Percentiles rank a stretch among this genome's conserved stretches.
phyloP scores from a whole-genome alignment of 2,329 filamentous ascomycete species.

The Neofusicoccum kwambonambiense region DNA sequence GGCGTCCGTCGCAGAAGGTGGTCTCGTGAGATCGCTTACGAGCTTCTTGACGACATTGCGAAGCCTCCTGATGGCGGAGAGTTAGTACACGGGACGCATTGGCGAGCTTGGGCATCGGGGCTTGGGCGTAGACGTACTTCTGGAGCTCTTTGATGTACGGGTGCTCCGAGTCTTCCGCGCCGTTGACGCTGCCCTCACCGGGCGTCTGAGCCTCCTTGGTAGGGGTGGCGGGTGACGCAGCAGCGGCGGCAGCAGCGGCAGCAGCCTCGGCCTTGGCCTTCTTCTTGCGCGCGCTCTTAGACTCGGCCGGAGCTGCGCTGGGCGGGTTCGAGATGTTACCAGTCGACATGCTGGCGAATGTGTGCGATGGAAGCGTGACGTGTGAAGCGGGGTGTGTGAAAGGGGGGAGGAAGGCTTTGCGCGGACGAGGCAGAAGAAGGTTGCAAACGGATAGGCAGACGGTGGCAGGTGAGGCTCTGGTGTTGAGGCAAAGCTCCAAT shows the following conservation, averaged over 20 bases:
- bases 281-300: slow-evolving; percentile 55
- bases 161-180: slow-evolving; percentile 66
- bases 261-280: slow-evolving; percentile 46
- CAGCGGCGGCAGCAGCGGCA: slow-evolving; percentile 30
- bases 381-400: not conserved
- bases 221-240: slow-evolving; percentile 30
- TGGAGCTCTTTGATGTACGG: slow-evolving; percentile 83
- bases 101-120: not conserved
- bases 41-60: slow-evolving; percentile 95
- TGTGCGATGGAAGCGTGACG: not conserved
- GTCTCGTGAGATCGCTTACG: slow-evolving; percentile 54
- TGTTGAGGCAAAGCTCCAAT: slow-evolving; percentile 16
- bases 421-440: not conserved
- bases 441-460: not conserved
- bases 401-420: not conserved
- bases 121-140: slow-evolving; percentile 66
- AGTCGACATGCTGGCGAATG: slow-evolving; percentile 59
- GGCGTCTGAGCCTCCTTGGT: slow-evolving; percentile 5
- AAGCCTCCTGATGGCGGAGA: slow-evolving; percentile 64
- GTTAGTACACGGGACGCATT: not conserved
- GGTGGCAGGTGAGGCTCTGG: not conserved
- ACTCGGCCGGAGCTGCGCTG: slow-evolving; percentile 56
- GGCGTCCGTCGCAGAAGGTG: not conserved
- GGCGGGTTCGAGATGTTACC: slow-evolving; percentile 63
- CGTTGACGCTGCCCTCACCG: slow-evolving; percentile 43